These are phyloP conservation scores for Clonostachys byssicola DNA, from an alignment of 2,329 filamentous ascomycete species.

Conservation along the genomic window DNA sequence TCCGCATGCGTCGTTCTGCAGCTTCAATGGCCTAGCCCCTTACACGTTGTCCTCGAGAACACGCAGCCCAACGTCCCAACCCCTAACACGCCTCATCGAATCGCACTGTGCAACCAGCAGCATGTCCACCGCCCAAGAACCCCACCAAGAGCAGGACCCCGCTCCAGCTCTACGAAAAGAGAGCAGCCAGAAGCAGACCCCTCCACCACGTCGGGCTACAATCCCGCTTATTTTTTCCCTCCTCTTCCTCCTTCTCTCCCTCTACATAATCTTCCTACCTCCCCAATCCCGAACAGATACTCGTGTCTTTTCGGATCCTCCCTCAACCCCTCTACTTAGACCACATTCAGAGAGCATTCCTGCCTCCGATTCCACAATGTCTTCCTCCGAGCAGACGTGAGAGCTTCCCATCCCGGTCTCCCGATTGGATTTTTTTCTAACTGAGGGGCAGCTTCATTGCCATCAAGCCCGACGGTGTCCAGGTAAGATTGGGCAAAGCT, in stretches of 20 bases:
- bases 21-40: too few species aligned
- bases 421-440: conserved; percentile 13
- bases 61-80: too few species aligned
- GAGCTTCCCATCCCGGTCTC: conserved; percentile 34
- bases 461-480: conserved; percentile 99
- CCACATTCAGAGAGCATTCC: conserved; percentile 8
- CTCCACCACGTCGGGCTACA: conserved; percentile 20
- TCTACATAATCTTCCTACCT: conserved; percentile 28
- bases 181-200: conserved; percentile 5
- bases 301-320: conserved; percentile 17
- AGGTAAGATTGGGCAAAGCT: conserved; percentile 52
- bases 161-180: conserved; percentile 11
- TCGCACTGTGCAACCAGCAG: conserved; percentile 10
- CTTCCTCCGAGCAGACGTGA: conserved; percentile 81
- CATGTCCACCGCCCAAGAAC: conserved; percentile 14
- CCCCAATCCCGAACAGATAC: conserved; percentile 13
- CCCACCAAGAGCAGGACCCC: conserved; percentile 26
- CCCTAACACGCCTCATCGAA: too few species aligned
- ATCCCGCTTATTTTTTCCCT: conserved; percentile 37
- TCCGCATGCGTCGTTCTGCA: too few species aligned
- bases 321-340: conserved; percentile 18
- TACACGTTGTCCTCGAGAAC: too few species aligned
- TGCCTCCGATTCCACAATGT: conserved; percentile 50
- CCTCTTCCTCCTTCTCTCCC: conserved; percentile 27
- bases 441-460: conserved; percentile 82